Percentiles rank a stretch among this genome's conserved stretches.
These are phyloP conservation scores for Suillus hirtellus DNA, from an alignment of 768 basidiomycete species.

Conservation along the genomic window DNA sequence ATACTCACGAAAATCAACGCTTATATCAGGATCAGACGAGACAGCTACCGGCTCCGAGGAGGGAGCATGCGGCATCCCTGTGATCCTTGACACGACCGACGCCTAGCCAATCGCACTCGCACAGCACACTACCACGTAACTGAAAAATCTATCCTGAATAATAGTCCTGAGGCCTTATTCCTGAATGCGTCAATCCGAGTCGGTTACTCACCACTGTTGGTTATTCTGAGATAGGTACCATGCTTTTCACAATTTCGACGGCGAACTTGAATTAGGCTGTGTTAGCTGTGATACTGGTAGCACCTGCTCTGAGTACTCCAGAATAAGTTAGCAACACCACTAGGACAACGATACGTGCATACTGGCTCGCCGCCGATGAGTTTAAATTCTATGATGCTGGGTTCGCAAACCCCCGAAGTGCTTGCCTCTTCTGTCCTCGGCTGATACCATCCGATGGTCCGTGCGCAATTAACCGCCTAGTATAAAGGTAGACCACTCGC, in stretches of 20 bases:
- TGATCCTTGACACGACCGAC: not conserved
- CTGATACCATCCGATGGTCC: constrained; percentile 10
- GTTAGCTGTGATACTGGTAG: not conserved
- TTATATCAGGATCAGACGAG: not conserved
- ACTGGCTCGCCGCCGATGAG: not conserved
- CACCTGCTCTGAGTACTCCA: not conserved
- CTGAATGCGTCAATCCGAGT: not conserved
- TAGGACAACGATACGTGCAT: not conserved
- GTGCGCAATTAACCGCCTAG: constrained; percentile 6
- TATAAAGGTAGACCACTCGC: constrained; percentile 25
- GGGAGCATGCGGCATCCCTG: not conserved
- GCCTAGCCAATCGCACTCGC: not conserved
- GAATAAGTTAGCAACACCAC: not conserved
- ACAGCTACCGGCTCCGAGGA: not conserved
- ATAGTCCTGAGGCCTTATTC: not conserved
- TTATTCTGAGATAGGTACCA: not conserved
- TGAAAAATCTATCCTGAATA: not conserved
- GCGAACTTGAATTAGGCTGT: not conserved
- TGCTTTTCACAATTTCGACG: not conserved
- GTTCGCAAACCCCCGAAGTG: no score
- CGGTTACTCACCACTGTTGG: not conserved
- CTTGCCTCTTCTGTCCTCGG: not conserved
- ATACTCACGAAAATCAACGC: not conserved
- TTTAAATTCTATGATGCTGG: not conserved
- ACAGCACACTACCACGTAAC: not conserved